Base-by-base conservation (phyloP, 2,329 filamentous ascomycete species). In the Paraconiothyrium brasiliense region DNA sequence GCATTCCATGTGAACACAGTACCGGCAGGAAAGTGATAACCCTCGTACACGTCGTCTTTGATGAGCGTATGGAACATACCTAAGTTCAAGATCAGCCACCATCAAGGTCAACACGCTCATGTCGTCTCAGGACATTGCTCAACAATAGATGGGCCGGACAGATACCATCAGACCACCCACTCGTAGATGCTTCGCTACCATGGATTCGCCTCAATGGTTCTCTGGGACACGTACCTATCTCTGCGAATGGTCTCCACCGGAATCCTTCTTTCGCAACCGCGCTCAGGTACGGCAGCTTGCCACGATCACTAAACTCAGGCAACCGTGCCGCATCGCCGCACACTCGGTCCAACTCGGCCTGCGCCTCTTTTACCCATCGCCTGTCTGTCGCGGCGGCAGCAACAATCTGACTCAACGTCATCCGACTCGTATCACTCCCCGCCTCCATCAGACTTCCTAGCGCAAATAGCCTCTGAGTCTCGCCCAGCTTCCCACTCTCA, bases 401-500 rank as follows among this genome's bases (percentile, higher is more conserved):
- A 46, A 71, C 63, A 30, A 71, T 63, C 41, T 72, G 65, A 13
- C 46, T 37, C 3, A 74, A 48, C 16, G 61, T 64, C 54, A 72
- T 63, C 9, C 71, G 58, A 2, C 65, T 60, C 5, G 72, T 74
- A 49, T 74, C 71, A 34, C 58, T 66, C 0, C 72, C 72, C 0
- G 71, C 72, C 54, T 74, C 72, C 57, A 73, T 68, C 39, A 76
- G 55, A 62, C 64, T 71, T 4, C 75, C 73, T 9, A 75, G 62
- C 3, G 71, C 66, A 60, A 75, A 76, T 9, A 77, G 64, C 34
- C 81, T 72, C 47, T 85, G 83, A 41, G 63, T 66, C 16, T 65
- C 51, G 4, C 61, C 63, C 39, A 70, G 48, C 44, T 60, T 60
- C 52, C 41, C 32, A 9, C 57, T 62, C 0, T 76, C 70, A 14